phyloP scores from a whole-genome alignment of 2,329 filamentous ascomycete genomes.

The Neopestalotiopsis sp. region DNA sequence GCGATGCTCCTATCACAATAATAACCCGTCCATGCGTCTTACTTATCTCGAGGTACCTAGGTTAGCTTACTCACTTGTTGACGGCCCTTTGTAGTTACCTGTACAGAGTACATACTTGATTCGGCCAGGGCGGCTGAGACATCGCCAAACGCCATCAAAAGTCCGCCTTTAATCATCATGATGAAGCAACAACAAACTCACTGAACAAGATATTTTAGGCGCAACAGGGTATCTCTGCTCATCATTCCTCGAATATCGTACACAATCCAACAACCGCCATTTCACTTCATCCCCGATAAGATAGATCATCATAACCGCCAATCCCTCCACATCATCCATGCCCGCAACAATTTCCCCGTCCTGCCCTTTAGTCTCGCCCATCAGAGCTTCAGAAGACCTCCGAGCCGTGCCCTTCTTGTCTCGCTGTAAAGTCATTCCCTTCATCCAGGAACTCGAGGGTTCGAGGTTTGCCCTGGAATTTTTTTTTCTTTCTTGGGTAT shows the following conservation, averaged over 20 bases:
- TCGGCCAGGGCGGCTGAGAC: too few species aligned
- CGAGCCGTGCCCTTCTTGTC: background rate
- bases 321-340: background rate
- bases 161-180: background rate
- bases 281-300: background rate
- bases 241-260: conserved; percentile 27
- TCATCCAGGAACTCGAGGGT: background rate
- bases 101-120: too few species aligned
- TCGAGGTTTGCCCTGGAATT: background rate
- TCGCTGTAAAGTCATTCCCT: background rate
- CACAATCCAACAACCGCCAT: conserved; percentile 17
- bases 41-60: too few species aligned
- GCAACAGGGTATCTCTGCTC: conserved; percentile 35
- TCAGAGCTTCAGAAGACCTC: background rate
- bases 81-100: too few species aligned
- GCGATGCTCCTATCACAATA: too few species aligned
- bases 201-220: background rate
- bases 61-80: too few species aligned
- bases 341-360: background rate
- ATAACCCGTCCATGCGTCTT: too few species aligned
- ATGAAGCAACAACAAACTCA: background rate
- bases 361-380: background rate
- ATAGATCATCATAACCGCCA: background rate
- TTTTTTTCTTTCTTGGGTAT: conserved; percentile 7
- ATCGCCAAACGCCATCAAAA: too few species aligned